Percentiles rank a stretch among this genome's conserved stretches.
Conservation (phyloP, 208 protist species). For the Acanthamoeba lenticulata region DNA sequence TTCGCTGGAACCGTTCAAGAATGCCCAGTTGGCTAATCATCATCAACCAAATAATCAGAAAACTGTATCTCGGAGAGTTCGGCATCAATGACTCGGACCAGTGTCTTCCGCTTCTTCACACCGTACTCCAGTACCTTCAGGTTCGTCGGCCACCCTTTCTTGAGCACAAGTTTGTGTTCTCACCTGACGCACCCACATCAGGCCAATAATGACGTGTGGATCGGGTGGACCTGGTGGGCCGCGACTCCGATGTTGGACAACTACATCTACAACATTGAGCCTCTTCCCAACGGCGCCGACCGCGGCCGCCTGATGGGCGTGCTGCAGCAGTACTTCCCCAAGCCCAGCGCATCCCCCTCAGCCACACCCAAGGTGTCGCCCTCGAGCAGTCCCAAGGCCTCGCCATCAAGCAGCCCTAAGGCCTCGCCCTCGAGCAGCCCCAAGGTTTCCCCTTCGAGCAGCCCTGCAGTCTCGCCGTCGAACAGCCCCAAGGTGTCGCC, state of each 20-base stretch:
- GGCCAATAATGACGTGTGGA: not conserved
- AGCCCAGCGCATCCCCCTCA: not conserved
- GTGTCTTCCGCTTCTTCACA: not conserved
- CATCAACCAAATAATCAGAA: not conserved
- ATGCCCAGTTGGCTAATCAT: too few species aligned
- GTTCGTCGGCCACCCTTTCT: not conserved
- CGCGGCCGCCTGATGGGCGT: not conserved
- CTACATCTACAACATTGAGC: not conserved
- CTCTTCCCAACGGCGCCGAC: not conserved
- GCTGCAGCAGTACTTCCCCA: not conserved
- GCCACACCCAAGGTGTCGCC: not conserved
- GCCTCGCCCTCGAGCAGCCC: not conserved
- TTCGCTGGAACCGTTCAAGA: not conserved
- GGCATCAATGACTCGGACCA: conserved; percentile 1
- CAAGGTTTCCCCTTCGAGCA: not conserved
- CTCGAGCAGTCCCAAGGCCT: not conserved
- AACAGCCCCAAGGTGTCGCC: not conserved
- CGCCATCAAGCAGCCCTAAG: not conserved
- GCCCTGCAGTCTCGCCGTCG: not conserved
- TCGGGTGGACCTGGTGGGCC: not conserved
- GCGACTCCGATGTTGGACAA: not conserved
- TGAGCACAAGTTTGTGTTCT: not conserved
- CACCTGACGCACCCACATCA: not conserved
- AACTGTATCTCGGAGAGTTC: not conserved
- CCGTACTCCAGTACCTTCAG: not conserved